Base-by-base conservation (phyloP, 129 eudicot species). In the Gnaphalium uliginosum region DNA sequence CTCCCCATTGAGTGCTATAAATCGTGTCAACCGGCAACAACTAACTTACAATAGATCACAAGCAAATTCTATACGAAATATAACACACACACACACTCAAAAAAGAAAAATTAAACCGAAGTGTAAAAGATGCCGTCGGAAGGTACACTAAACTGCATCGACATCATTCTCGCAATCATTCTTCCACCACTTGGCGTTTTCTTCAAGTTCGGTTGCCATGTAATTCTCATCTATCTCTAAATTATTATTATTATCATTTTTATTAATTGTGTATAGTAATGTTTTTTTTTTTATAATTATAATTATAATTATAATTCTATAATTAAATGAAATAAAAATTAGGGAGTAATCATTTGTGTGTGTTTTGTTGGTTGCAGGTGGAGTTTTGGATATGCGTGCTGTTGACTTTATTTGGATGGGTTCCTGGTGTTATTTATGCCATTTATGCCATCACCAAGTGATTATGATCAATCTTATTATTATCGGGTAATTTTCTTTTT, bases 111-210 rank as follows among this genome's bases (percentile, higher is more conserved):
- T n/a, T 2, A 19, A 53, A 53, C 19, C 8, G 14, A 39, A 41
- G 48, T 41, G 48, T 9, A 5, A 61, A 65, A 65, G 24, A 79
- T 72, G 83, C 50, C 75, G 82, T 72, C 71, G 22, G 29, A 70
- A 39, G 59, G 51, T 11, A 43, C 53, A 46, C 53, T 46, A 46
- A 46, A 70, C 75, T 89, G 68, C 60, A 63, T 92, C 53, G 97
- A 92, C 61, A 92, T 92, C 67, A 29, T 92, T 7, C 75, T 89
- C 17, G 96, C 97, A 61, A 89, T 92, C 77, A 51, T 92, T 79
- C 79, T 92, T 83, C 97, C 97, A 61, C 97, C 97, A 0, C 96
- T 92, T 54, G 96, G 97, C 5, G 96, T 92, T 22, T 89, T 92
- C 91, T 75, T 92, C 82, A 92, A 84, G 78, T 92, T 76, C 19